Evolutionary conservation across 1,139 yeast species (phyloP).

Genomic region (Ogataea hybrid): DNA sequence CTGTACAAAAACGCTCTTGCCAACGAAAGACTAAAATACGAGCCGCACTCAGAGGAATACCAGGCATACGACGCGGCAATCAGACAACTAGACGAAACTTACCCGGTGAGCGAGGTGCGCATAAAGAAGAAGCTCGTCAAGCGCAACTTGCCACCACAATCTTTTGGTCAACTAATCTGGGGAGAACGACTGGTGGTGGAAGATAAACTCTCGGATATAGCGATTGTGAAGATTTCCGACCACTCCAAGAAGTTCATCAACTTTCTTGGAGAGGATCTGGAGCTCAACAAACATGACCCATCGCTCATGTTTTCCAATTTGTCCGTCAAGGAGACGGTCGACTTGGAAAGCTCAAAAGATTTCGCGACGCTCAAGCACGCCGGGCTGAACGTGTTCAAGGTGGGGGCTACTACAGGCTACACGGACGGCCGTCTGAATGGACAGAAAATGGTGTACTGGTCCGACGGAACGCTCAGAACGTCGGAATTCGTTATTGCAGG

Average conservation of each 20-base stretch:
- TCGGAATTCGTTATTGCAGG: constrained; percentile 79
- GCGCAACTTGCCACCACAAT: constrained; percentile 47
- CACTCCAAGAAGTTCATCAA: constrained; percentile 53
- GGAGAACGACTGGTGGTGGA: constrained; percentile 76
- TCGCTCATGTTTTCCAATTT: constrained; percentile 77
- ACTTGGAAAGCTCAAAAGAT: constrained; percentile 37
- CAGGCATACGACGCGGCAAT: constrained; percentile 66
- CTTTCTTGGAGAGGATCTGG: constrained; percentile 75
- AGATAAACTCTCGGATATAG: constrained; percentile 67
- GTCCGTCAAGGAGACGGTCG: constrained; percentile 52
- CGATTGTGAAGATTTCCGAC: constrained; percentile 65
- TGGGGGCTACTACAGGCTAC: constrained; percentile 84
- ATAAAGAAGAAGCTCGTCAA: constrained; percentile 36
- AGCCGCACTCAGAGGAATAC: constrained; percentile 50
- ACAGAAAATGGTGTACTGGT: constrained; percentile 84
- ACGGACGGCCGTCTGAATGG: constrained; percentile 80
- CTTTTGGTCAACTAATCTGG: constrained; percentile 89
- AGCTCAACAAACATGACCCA: constrained; percentile 75
- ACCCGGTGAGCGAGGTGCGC: constrained; percentile 45
- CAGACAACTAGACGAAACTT: constrained; percentile 50
- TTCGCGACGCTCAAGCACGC: constrained; percentile 33
- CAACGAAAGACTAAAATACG: constrained; percentile 60
- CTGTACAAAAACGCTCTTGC: constrained; percentile 68
- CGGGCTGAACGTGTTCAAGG: constrained; percentile 81
- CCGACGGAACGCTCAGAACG: constrained; percentile 84